Base-by-base conservation (phyloP, 2,329 filamentous ascomycete genomes). In the Fusarium veterinarium region DNA sequence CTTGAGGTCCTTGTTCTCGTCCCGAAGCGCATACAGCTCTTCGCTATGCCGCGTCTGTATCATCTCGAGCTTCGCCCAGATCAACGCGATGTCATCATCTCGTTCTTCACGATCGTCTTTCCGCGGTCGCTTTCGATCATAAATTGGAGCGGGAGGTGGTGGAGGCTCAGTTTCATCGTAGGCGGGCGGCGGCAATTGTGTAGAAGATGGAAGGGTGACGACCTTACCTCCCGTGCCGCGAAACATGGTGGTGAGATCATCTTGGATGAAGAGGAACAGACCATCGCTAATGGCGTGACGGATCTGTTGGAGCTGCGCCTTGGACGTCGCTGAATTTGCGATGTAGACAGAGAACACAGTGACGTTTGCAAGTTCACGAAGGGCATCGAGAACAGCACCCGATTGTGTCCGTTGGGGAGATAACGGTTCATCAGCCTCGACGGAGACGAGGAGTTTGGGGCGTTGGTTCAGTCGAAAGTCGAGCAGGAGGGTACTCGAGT, bases 341-440 rank as follows among this genome's bases (percentile, higher is more conserved):
- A 68, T 30, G 23, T 68, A 71, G 28, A 72, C 7, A 16, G 52
- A 62, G 0, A 72, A 25, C 7, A 40, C 7, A 12, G 53, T 71
- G n/a, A 38, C 23, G 5, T 67, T 55, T 14, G 52, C 37, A 11
- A 71, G 44, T 4, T 67, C 44, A 5, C 69, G 67, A 11, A 71
- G n/a, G 5, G 67, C 49, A 11, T 71, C 69, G n/a, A 71, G 67
- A 12, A 71, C 67, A 16, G 16, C 52, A 6, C 69, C 69, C 6
- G 57, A 56, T 10, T 67, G 69, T 31, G 67, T 53, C 17, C 69
- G 53, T 12, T 37, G 17, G 9, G 69, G 67, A 4, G 48, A 45
- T 16, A 72, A 14, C 8, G 69, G 67, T 7, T 72, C 67, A 23
- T 67, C 28, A 7, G 67, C 63, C 12, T 58, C 58, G 11, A 33